Base-by-base conservation (phyloP, 2,329 filamentous ascomycete species). In the Apiospora arundinis region DNA sequence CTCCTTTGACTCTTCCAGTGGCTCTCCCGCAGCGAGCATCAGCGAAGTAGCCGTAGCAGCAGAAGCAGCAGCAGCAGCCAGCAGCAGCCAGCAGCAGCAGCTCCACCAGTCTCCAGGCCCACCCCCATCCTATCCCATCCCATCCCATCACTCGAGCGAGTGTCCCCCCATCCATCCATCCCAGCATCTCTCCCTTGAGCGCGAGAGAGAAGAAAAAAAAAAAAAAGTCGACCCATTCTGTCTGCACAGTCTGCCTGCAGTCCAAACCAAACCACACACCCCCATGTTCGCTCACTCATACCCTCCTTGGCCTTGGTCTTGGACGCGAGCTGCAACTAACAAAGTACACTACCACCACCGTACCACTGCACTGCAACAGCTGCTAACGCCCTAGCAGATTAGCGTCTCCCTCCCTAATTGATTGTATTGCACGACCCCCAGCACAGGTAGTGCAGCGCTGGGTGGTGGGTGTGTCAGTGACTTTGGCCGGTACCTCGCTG, bases 301-400 rank as follows among this genome's bases (percentile, higher is more conserved):
- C 49, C 49, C 49, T 21, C 56, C 32, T 40, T 63, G 32, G 56
- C 28, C 56, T 63, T 63, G 56, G 56, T 40, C 56, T 63, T 40
- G 56, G 56, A 63, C 56, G 56, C 56, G 56, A 63, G 56, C 56
- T 63, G 56, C 56, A 63, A 5, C 56, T 63, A 63, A 32, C 18
- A 37, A 63, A 63, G 52, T 63, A 63, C 56, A 63, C 56, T 63
- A 63, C 56, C 56, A 40, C 56, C 56, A n/a, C 52, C 9, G 18
- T 60, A 60, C 52, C 52, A 63, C 56, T 63, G 56, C 56, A 63
- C 56, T 63, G 56, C 56, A 63, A 63, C 56, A 40, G 32, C 56
- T 40, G 56, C 56, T 63, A 63, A 63, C 32, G 56, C 56, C 56
- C 56, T 63, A 63, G 56, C 8, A 6, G 9, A 21, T 63, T 63